Percentiles rank a stretch among this genome's conserved stretches.
Evolutionary conservation across 164 flowering plant genomes (phyloP).

Genomic region (Piper betle): DNA sequence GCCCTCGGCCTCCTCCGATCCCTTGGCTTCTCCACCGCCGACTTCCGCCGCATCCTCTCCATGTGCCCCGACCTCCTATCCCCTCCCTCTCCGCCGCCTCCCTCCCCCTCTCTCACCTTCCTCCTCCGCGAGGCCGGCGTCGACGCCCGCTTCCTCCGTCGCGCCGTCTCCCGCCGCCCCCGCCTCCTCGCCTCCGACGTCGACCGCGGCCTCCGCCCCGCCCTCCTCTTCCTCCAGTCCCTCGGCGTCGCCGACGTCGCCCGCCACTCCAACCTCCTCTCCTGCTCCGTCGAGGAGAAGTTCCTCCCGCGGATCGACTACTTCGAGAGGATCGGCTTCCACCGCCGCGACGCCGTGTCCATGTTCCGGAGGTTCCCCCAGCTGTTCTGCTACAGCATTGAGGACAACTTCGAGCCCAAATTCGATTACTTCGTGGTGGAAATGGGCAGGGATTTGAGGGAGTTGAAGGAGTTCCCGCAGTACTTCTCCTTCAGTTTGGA

Average conservation of each 20-base stretch:
- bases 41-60: slow-evolving; percentile 42
- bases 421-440: slow-evolving; percentile 67
- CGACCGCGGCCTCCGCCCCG: slow-evolving; percentile 57
- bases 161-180: slow-evolving; percentile 21
- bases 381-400: slow-evolving; percentile 62
- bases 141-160: slow-evolving; percentile 12
- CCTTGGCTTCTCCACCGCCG: slow-evolving; percentile 36
- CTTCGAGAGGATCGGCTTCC: slow-evolving; percentile 56
- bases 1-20: slow-evolving; percentile 43
- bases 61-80: slow-evolving; percentile 73
- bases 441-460: slow-evolving; percentile 84
- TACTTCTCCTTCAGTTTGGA: slow-evolving; percentile 89
- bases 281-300: slow-evolving; percentile 72
- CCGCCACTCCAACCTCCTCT: slow-evolving; percentile 48
- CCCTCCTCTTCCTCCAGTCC: slow-evolving; percentile 73
- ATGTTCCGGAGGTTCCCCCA: slow-evolving; percentile 76
- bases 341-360: slow-evolving; percentile 29
- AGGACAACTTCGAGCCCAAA: slow-evolving; percentile 66
- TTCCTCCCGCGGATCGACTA: slow-evolving; percentile 64
- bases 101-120: slow-evolving; percentile 56
- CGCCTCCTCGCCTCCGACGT: slow-evolving; percentile 56
- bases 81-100: slow-evolving; percentile 11
- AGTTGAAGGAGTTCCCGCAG: slow-evolving; percentile 77
- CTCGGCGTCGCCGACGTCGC: slow-evolving; percentile 52
- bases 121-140: slow-evolving; percentile 75